Percentiles rank a stretch among this genome's conserved stretches.
Evolutionary conservation across 495 filamentous ascomycete species (phyloP).

Genomic region (Bryoglossum gracile): DNA sequence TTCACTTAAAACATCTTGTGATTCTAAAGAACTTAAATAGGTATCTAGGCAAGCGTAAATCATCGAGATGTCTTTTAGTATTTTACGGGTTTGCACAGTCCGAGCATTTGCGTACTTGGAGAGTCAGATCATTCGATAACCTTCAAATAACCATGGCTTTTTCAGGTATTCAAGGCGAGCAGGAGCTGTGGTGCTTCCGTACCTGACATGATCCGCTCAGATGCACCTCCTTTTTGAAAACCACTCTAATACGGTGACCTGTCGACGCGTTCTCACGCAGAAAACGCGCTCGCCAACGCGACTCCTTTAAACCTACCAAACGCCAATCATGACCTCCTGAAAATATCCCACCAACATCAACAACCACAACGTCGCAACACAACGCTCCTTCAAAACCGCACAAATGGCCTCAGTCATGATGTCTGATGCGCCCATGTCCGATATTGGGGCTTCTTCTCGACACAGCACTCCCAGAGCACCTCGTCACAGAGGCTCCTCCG

Average conservation of each 20-base stretch:
- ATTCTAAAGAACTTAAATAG: no score
- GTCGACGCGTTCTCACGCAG: slow-evolving; percentile 8
- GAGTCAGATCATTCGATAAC: no score
- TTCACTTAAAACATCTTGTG: no score
- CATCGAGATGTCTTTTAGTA: no score
- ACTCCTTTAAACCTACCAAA: slow-evolving; percentile 7
- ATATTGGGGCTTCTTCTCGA: slow-evolving; percentile 18
- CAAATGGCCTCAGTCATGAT: slow-evolving; percentile 24
- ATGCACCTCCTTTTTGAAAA: slow-evolving; percentile 9
- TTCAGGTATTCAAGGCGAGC: no score
- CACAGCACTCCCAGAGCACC: slow-evolving; percentile 16
- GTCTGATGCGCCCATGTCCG: slow-evolving; percentile 20
- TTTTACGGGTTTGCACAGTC: no score
- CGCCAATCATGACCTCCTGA: slow-evolving; percentile 8
- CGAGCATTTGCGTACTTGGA: no score
- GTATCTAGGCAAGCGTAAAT: no score
- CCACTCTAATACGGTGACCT: slow-evolving; percentile 22
- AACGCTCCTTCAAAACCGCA: not conserved
- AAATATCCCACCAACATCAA: slow-evolving; percentile 12
- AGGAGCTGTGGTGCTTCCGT: no score
- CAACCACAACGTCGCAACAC: slow-evolving; percentile 5
- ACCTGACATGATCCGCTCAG: no score
- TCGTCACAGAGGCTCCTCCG: slow-evolving; percentile 43
- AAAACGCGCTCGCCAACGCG: slow-evolving; percentile 11
- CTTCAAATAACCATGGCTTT: no score